phyloP scores from a whole-genome alignment of 306 rosid species.

The Pterocarpus santalinus region DNA sequence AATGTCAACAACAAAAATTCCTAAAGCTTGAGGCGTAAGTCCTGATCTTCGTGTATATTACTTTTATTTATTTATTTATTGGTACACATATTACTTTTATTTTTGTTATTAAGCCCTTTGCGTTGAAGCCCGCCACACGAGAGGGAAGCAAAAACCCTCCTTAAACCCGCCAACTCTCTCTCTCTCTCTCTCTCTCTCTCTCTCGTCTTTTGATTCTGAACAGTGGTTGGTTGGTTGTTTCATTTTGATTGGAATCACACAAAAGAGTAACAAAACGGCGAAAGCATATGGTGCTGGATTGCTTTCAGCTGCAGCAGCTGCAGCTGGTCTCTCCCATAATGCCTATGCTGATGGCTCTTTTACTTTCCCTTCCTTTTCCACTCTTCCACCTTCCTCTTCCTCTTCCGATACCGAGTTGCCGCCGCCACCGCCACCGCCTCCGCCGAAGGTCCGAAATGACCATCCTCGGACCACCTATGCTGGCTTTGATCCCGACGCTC shows the following conservation, averaged over 20 bases:
- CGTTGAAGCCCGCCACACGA: neutral
- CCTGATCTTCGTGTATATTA: too few species aligned
- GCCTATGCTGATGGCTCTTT: conserved; percentile 69
- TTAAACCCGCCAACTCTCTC: neutral
- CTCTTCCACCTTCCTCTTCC: conserved; percentile 40
- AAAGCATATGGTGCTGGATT: conserved; percentile 65
- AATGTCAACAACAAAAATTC: too few species aligned
- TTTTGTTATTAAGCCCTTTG: too few species aligned
- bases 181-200: neutral
- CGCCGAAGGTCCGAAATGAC: conserved; percentile 75
- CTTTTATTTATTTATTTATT: too few species aligned
- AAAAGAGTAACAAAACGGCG: conserved; percentile 51
- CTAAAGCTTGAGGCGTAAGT: too few species aligned
- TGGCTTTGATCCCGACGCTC: conserved; percentile 89
- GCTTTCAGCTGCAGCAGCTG: conserved; percentile 69
- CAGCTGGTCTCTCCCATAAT: conserved; percentile 49
- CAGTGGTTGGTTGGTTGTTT: too few species aligned
- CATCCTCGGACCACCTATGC: conserved; percentile 82
- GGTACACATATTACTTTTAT: too few species aligned
- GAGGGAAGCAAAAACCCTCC: neutral
- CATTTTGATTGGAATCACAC: too few species aligned
- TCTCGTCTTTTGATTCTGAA: too few species aligned
- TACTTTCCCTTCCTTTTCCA: conserved; percentile 49
- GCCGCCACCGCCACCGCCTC: conserved; percentile 40
- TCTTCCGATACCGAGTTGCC: neutral